Base-by-base conservation (phyloP, 2,329 filamentous ascomycete species). In the Didymella glomerata region DNA sequence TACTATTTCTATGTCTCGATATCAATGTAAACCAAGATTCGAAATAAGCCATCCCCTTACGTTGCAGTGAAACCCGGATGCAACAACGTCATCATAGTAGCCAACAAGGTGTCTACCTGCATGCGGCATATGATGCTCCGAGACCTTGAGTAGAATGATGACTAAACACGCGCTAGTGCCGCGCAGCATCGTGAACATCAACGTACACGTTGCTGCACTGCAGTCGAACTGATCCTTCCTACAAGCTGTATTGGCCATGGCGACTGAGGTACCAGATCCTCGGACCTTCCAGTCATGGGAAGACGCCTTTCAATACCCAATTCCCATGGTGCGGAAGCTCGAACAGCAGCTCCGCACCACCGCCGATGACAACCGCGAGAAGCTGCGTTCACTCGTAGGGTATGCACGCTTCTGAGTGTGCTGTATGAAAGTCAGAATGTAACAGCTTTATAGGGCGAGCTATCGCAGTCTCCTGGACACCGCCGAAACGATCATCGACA, bases 381-480 rank as follows among this genome's bases (percentile, higher is more conserved):
- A 87, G 78, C 81, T 90, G 68, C 83, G 88, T 67, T 84, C 85
- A 64, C 82, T 90, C 56, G 88, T 90, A 63, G 88, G 88, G 86
- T 87, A 81, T 57, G 81, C 65, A 30, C 50, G 40, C 28, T 42
- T 13, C 40, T 14, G 10, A 28, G 10, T 18, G n/a, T 8, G 10
- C 7, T n/a, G 7, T 0, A 20, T n/a, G n/a, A 30, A 2, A 22
- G 48, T 9, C 7, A 46, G 30, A 14, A 20, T 16, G 57, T 68
- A 22, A 67, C 44, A 22, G 22, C 8, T n/a, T 7, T 40, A 18
- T 66, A 88, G 86, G 20, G 82, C 85, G 68, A 86, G 86, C 71
- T 98, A 98, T 78, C 90, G 94, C 67, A 92, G 95, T 69, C 87
- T 98, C 9, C 87, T 98, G 25, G 91, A 91, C 51, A 97, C 94